A percentile compares a stretch with the other conserved stretches of the same genome.
Conservation (phyloP, 805 yeast genomes). For the Grigorovia humatica region DNA sequence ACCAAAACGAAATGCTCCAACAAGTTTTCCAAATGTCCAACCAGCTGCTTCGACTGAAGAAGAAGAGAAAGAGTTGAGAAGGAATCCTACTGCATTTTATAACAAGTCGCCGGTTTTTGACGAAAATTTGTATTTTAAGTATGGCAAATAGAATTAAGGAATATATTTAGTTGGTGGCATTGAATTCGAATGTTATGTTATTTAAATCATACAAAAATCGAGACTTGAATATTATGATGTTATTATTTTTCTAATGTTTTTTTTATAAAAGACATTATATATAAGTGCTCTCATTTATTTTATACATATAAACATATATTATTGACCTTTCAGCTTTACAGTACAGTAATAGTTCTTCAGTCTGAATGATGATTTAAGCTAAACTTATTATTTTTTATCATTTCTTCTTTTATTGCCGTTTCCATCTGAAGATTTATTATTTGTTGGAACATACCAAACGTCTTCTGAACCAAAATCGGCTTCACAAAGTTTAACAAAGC, state of each 20-base stretch:
- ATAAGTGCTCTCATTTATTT: no score
- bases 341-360: constrained; percentile 10
- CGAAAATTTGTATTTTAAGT: constrained; percentile 35
- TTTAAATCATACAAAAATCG: no score
- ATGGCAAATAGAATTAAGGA: constrained; percentile 10
- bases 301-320: no score
- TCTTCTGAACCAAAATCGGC: constrained; percentile 37
- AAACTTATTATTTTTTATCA: neutral
- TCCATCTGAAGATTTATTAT: neutral
- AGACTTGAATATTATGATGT: no score
- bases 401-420: neutral
- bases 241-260: no score
- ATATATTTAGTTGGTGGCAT: neutral
- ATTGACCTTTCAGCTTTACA: no score
- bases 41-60: constrained; percentile 9
- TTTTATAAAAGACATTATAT: no score
- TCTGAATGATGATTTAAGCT: constrained; percentile 9
- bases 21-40: constrained; percentile 4
- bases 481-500: constrained; percentile 46
- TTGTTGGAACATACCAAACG: constrained; percentile 24
- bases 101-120: constrained; percentile 43
- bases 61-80: constrained; percentile 19
- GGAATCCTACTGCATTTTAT: constrained; percentile 34
- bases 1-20: constrained; percentile 8
- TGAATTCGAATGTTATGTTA: no score